Percentiles rank a stretch among this genome's conserved stretches.
Evolutionary conservation across 2,329 filamentous ascomycete species (phyloP).

Genomic region (Arachnopeziza araneosa): DNA sequence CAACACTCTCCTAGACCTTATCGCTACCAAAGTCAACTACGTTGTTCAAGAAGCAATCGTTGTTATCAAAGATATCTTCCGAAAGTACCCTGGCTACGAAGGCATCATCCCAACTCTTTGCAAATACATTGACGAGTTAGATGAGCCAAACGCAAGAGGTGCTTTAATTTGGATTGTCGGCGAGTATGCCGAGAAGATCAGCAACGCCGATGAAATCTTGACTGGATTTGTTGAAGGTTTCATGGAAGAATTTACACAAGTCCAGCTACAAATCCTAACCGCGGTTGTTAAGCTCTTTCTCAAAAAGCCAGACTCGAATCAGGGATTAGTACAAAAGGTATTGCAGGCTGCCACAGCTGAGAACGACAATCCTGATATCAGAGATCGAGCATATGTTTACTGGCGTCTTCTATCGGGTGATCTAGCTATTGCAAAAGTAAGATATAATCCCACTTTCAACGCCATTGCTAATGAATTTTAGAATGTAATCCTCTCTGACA

Average conservation of each 20-base stretch:
- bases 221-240: slow-evolving; percentile 89
- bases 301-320: slow-evolving; percentile 90
- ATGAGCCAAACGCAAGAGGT: slow-evolving; percentile 86
- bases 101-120: slow-evolving; percentile 96
- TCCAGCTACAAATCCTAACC: slow-evolving; percentile 95
- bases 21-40: slow-evolving; percentile 97
- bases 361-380: slow-evolving; percentile 95
- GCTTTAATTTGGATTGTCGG: slow-evolving; percentile 98
- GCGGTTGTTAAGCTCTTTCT: slow-evolving; percentile 96
- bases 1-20: slow-evolving; percentile 85
- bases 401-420: slow-evolving; percentile 95
- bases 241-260: slow-evolving; percentile 95
- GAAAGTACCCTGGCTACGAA: slow-evolving; percentile 96
- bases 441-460: background rate
- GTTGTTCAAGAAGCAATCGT: slow-evolving; percentile 97
- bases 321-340: slow-evolving; percentile 89
- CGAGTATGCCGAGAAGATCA: slow-evolving; percentile 99
- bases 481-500: slow-evolving; percentile 88
- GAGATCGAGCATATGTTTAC: slow-evolving; percentile 95
- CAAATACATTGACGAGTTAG: slow-evolving; percentile 92
- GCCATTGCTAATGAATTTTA: slow-evolving; percentile 31
- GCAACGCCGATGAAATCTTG: slow-evolving; percentile 93
- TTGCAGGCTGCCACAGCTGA: slow-evolving; percentile 88
- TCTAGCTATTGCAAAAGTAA: slow-evolving; percentile 78
- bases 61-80: slow-evolving; percentile 98